phyloP scores from a whole-genome alignment of 148 eudicot species.

The Camellia lanceoleosa region DNA sequence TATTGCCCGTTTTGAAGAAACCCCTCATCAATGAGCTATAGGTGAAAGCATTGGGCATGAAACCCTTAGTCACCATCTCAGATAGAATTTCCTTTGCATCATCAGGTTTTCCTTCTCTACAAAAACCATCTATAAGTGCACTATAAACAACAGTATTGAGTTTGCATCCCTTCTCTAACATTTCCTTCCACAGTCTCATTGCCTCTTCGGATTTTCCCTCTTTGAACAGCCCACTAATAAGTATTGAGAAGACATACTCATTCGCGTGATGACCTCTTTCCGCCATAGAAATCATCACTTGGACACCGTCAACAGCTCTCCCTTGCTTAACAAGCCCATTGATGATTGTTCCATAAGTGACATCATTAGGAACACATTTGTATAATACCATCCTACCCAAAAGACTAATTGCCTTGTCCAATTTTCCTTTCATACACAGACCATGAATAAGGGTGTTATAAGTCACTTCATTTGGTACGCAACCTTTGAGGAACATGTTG shows the following conservation, averaged over 20 bases:
- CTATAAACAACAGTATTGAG: conserved; percentile 72
- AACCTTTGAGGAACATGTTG: conserved; percentile 89
- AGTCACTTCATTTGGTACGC: conserved; percentile 75
- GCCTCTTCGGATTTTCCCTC: conserved; percentile 69
- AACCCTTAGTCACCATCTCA: conserved; percentile 59
- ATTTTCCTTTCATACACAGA: conserved; percentile 67
- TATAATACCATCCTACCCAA: conserved; percentile 66
- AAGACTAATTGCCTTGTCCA: conserved; percentile 75
- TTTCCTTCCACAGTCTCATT: conserved; percentile 55
- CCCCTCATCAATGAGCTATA: conserved; percentile 85
- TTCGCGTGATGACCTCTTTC: conserved; percentile 63
- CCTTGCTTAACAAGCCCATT: conserved; percentile 83
- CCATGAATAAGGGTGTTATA: conserved; percentile 88
- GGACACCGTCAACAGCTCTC: conserved; percentile 56
- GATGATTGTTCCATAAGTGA: conserved; percentile 84
- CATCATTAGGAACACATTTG: conserved; percentile 67
- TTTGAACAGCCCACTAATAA: conserved; percentile 78
- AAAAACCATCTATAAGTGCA: conserved; percentile 76
- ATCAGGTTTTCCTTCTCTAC: conserved; percentile 52
- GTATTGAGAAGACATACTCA: conserved; percentile 66
- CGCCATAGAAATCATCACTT: conserved; percentile 52
- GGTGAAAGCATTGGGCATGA: conserved; percentile 67
- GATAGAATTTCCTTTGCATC: conserved; percentile 58
- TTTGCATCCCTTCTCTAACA: conserved; percentile 54
- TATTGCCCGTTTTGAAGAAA: conserved; percentile 56